phyloP scores from a whole-genome alignment of 1,284 basidiomycete genomes.

The Papiliotrema laurentii region DNA sequence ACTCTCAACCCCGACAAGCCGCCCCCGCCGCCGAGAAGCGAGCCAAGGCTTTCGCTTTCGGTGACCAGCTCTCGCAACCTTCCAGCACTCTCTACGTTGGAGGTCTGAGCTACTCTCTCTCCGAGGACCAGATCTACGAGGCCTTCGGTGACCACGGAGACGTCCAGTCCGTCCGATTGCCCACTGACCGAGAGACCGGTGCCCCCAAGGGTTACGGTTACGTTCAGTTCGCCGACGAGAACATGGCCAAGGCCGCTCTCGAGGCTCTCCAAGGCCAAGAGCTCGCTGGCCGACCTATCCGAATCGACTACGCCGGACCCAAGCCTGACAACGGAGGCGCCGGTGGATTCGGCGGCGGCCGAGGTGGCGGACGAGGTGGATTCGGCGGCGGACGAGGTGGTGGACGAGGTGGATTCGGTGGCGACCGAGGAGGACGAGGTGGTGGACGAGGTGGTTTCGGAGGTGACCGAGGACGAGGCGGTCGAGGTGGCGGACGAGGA shows the following conservation, averaged over 20 bases:
- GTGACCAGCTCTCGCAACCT: constrained; percentile 66
- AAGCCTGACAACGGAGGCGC: constrained; percentile 56
- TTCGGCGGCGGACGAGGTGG: constrained; percentile 43
- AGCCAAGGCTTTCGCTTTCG: constrained; percentile 72
- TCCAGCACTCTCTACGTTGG: constrained; percentile 82
- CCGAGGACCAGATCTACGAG: constrained; percentile 86
- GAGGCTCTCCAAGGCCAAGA: constrained; percentile 66
- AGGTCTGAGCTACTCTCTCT: constrained; percentile 75
- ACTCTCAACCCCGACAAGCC: constrained; percentile 54
- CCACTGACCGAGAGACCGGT: constrained; percentile 89
- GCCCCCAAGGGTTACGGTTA: constrained; percentile 95
- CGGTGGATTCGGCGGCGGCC: constrained; percentile 48
- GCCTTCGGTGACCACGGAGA: constrained; percentile 86
- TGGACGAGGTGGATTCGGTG: constrained; percentile 24
- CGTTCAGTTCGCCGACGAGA: constrained; percentile 83
- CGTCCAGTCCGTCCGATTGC: constrained; percentile 82
- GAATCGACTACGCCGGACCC: constrained; percentile 88
- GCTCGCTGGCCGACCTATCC: constrained; percentile 73
- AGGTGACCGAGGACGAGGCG: constrained; percentile 33
- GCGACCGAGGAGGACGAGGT: constrained; percentile 22
- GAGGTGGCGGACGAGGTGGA: constrained; percentile 32
- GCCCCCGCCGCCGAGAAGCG: constrained; percentile 64
- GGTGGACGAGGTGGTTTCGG: constrained; percentile 54
- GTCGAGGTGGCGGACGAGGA: constrained; percentile 45
- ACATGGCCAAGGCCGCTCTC: constrained; percentile 75